phyloP scores from a whole-genome alignment of 306 rosid genomes.

The Sindora glabra region DNA sequence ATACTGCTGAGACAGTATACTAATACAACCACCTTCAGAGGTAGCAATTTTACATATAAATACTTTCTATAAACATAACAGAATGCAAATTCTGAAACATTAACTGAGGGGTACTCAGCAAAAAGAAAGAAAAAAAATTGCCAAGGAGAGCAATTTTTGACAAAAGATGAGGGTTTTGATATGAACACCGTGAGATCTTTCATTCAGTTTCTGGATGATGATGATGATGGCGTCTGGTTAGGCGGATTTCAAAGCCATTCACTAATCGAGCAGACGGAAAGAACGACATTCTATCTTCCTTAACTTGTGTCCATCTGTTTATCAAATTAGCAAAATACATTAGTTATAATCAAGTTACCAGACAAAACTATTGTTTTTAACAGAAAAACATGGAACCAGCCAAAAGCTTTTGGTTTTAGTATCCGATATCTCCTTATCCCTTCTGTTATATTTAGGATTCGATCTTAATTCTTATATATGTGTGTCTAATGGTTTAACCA shows the following conservation, averaged over 20 bases:
- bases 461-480: no score
- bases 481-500: no score
- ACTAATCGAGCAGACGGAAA: conserved; percentile 89
- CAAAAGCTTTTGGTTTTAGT: no score
- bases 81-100: conserved; percentile 23
- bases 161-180: background rate
- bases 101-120: conserved; percentile 44
- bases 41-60: conserved; percentile 1
- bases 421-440: no score
- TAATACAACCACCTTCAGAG: conserved; percentile 4
- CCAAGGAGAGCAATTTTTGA: conserved; percentile 1
- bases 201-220: conserved; percentile 15
- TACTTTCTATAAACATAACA: conserved; percentile 11
- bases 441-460: no score
- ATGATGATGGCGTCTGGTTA: conserved; percentile 32
- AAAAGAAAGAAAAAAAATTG: conserved; percentile 27
- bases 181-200: background rate
- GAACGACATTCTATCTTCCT: conserved; percentile 77
- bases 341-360: no score
- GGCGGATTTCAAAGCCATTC: conserved; percentile 71
- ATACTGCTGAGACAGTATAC: background rate
- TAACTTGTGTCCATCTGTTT: conserved; percentile 85
- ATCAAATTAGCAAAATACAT: conserved; percentile 1
- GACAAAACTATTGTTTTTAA: no score
- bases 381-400: no score